Conservation (phyloP, 352 stramenopile genomes). For the Ophiocytium majus region DNA sequence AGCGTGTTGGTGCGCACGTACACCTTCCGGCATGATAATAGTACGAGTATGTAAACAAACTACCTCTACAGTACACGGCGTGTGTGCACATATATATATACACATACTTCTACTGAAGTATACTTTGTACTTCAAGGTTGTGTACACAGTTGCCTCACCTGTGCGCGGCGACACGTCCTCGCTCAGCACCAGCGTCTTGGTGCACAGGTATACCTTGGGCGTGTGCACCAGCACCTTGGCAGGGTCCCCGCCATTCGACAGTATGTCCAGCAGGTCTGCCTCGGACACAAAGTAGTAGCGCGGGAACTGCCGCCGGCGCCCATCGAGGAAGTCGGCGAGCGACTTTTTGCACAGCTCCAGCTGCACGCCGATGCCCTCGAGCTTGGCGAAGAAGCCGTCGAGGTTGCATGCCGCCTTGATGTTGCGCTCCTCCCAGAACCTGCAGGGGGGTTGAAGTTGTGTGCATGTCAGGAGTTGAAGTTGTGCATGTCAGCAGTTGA, state of each 20-base stretch:
- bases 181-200: slow-evolving; percentile 81
- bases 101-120: too few relatives aligned
- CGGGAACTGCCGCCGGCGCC: slow-evolving; percentile 85
- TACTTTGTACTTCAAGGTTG: too few relatives aligned
- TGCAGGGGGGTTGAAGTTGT: slow-evolving; percentile 58
- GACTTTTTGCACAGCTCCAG: slow-evolving; percentile 90
- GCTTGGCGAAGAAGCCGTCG: slow-evolving; percentile 73
- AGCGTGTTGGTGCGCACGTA: slow-evolving; percentile 89
- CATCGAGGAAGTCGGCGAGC: slow-evolving; percentile 89
- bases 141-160: too few relatives aligned
- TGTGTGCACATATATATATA: too few relatives aligned
- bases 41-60: too few relatives aligned
- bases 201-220: slow-evolving; percentile 90
- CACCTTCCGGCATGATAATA: too few relatives aligned
- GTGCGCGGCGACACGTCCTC: slow-evolving; percentile 58
- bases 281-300: slow-evolving; percentile 89
- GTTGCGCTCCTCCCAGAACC: slow-evolving; percentile 79
- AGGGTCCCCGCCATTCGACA: slow-evolving; percentile 88
- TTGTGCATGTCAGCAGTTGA: too few relatives aligned
- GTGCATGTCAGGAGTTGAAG: not conserved
- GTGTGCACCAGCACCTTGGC: slow-evolving; percentile 89
- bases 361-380: slow-evolving; percentile 86
- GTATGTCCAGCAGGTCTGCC: slow-evolving; percentile 85
- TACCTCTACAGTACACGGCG: too few relatives aligned
- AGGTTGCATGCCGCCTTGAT: slow-evolving; percentile 82